Evolutionary conservation across 1,139 yeast species (phyloP).

Genomic region (Arxiozyma slooffiae): DNA sequence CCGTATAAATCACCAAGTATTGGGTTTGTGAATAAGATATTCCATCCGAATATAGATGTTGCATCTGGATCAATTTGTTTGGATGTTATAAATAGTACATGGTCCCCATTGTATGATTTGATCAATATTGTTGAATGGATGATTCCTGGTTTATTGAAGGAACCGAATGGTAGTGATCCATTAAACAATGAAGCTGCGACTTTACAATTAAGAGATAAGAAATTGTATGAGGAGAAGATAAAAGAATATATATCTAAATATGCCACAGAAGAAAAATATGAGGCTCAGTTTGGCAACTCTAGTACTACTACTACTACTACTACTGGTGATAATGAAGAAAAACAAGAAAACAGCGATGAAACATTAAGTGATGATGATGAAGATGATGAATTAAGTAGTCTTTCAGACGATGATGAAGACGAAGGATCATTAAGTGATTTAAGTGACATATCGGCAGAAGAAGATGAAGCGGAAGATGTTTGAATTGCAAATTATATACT

Average conservation of each 20-base stretch:
- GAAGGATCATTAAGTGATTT: conserved; percentile 26
- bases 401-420: background rate
- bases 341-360: conserved; percentile 9
- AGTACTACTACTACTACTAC: conserved; percentile 38
- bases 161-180: conserved; percentile 94
- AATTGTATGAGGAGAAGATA: conserved; percentile 59
- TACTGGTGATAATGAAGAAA: conserved; percentile 17
- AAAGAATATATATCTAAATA: conserved; percentile 63
- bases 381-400: conserved; percentile 7
- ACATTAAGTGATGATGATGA: conserved; percentile 12
- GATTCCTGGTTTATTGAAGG: conserved; percentile 80
- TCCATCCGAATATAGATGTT: conserved; percentile 89
- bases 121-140: conserved; percentile 87
- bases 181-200: conserved; percentile 86
- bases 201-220: conserved; percentile 62
- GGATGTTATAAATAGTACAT: conserved; percentile 93
- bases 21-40: conserved; percentile 84
- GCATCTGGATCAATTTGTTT: conserved; percentile 88
- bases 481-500: too few relatives aligned
- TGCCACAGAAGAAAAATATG: conserved; percentile 48
- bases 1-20: conserved; percentile 95
- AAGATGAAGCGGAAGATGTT: conserved; percentile 23
- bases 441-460: conserved; percentile 31
- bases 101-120: conserved; percentile 97
- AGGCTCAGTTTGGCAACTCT: conserved; percentile 37